These are phyloP conservation scores for Chenopodium album DNA, from an alignment of 148 eudicot species.

Conservation along the genomic window DNA sequence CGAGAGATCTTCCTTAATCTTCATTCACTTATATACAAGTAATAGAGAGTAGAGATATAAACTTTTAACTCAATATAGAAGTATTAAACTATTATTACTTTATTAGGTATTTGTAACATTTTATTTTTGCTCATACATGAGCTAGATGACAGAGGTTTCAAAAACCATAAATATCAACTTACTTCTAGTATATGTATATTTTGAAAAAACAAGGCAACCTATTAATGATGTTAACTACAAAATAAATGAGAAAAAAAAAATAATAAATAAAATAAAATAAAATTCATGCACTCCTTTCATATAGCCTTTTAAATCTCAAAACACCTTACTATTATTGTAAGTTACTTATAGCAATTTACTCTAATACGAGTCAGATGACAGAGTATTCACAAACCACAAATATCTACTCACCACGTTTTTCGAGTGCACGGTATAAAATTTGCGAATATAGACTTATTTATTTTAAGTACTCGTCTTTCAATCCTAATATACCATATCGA, in stretches of 20 bases:
- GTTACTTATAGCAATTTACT: too few relatives aligned
- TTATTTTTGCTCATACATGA: not conserved
- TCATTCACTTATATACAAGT: too few relatives aligned
- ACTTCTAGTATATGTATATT: not conserved
- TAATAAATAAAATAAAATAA: too few relatives aligned
- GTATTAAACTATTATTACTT: not conserved
- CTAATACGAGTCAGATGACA: not conserved
- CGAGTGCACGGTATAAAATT: too few relatives aligned
- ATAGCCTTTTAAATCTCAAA: not conserved
- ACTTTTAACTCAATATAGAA: not conserved
- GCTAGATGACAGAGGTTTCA: not conserved
- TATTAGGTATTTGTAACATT: too few relatives aligned
- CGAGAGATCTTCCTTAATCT: not conserved
- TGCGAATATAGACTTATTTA: too few relatives aligned
- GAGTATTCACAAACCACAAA: not conserved
- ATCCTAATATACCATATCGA: too few relatives aligned
- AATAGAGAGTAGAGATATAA: not conserved
- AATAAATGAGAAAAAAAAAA: not conserved
- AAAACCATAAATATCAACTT: not conserved
- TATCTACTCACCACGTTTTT: too few relatives aligned
- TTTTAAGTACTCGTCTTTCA: too few relatives aligned
- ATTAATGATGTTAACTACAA: not conserved
- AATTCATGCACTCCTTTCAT: not conserved
- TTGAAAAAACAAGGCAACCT: not conserved
- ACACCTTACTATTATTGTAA: not conserved